These are phyloP conservation scores for Sphaerosporella brunnea DNA, from an alignment of 495 filamentous ascomycete species.

Conservation along the genomic window DNA sequence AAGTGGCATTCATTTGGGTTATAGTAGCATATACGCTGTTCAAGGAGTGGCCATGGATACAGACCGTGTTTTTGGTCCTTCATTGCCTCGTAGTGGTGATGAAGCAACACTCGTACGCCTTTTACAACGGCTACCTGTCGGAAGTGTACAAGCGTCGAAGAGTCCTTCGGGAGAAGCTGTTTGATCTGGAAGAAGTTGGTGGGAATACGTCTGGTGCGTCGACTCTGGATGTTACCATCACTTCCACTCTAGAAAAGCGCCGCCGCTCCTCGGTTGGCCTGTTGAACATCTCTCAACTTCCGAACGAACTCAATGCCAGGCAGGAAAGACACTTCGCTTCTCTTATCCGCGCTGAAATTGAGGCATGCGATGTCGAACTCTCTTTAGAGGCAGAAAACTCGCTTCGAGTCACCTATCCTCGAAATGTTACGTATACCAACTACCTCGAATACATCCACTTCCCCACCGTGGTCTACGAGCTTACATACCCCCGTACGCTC, in stretches of 20 bases:
- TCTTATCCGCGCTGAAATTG: conserved; percentile 36
- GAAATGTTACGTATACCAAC: conserved; percentile 47
- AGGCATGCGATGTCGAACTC: conserved; percentile 43
- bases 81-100: conserved; percentile 55
- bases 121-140: conserved; percentile 59
- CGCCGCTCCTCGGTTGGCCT: conserved; percentile 5
- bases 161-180: conserved; percentile 23
- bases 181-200: conserved; percentile 12
- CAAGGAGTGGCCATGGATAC: conserved; percentile 62
- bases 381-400: conserved; percentile 30
- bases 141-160: conserved; percentile 31
- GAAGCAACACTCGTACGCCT: conserved; percentile 63
- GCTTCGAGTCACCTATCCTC: conserved; percentile 36
- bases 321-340: not conserved
- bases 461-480: conserved; percentile 59
- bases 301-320: conserved; percentile 36
- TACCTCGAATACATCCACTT: conserved; percentile 54
- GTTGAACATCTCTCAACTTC: conserved; percentile 40
- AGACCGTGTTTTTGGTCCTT: conserved; percentile 41
- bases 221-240: conserved; percentile 32
- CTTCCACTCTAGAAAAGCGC: conserved; percentile 16
- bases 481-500: conserved; percentile 54
- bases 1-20: conserved; percentile 39
- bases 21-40: conserved; percentile 43
- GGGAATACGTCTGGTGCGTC: conserved; percentile 22